Evolutionary conservation across 164 flowering plant species (phyloP).

Genomic region (Stephania japonica): DNA sequence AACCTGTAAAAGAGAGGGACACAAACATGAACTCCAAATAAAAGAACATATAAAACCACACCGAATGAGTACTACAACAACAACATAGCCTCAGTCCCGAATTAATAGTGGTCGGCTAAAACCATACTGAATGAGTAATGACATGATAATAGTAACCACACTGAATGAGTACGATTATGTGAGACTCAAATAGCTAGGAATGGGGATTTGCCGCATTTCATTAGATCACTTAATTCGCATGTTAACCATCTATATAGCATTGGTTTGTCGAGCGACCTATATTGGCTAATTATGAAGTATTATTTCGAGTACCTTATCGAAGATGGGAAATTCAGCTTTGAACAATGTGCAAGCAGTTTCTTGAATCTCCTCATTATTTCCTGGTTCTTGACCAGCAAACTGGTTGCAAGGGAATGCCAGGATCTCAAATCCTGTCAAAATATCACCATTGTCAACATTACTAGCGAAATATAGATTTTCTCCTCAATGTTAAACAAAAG

Average conservation of each 20-base stretch:
- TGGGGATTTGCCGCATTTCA: too few relatives aligned
- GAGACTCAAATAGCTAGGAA: too few relatives aligned
- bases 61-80: too few relatives aligned
- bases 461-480: not conserved
- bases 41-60: not conserved
- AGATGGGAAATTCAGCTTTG: conserved; percentile 91
- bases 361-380: conserved; percentile 66
- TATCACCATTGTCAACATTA: not conserved
- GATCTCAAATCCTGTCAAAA: conserved; percentile 65
- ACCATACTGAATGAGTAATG: not conserved
- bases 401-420: conserved; percentile 98
- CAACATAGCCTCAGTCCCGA: too few relatives aligned
- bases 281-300: too few relatives aligned
- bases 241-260: too few relatives aligned
- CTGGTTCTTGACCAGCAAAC: conserved; percentile 85
- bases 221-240: too few relatives aligned
- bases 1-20: conserved; percentile 30
- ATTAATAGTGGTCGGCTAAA: too few relatives aligned
- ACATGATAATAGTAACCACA: too few relatives aligned
- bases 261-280: too few relatives aligned
- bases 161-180: too few relatives aligned
- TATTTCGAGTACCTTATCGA: conserved; percentile 56
- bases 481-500: too few relatives aligned
- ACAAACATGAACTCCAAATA: not conserved
- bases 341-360: conserved; percentile 64